Evolutionary conservation across 179 eudicot genomes (phyloP).

Genomic region (Dionaea muscipula): DNA sequence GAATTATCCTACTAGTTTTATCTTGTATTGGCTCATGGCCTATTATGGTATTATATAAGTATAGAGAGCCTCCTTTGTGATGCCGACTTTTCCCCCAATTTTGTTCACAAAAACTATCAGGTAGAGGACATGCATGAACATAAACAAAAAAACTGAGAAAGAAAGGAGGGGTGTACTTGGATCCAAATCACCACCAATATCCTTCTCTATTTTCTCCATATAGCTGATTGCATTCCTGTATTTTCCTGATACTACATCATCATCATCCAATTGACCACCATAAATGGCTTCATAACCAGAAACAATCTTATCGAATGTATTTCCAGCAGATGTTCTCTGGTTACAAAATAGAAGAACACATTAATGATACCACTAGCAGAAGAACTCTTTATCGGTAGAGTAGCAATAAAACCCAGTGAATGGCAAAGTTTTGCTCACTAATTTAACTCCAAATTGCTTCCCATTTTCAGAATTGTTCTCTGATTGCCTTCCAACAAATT

Average conservation of each 20-base stretch:
- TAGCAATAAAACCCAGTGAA: not conserved
- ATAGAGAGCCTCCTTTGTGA: no score
- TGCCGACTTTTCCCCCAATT: no score
- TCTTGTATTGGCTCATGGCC: no score
- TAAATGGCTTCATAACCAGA: slow-evolving; percentile 59
- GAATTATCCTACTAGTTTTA: no score
- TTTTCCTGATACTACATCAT: slow-evolving; percentile 51
- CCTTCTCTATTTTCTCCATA: slow-evolving; percentile 65
- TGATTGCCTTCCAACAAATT: slow-evolving; percentile 25
- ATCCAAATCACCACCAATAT: slow-evolving; percentile 29
- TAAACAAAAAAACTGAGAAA: not conserved
- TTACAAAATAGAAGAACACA: not conserved
- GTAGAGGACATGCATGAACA: not conserved
- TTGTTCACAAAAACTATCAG: no score
- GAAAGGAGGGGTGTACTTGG: slow-evolving; percentile 34
- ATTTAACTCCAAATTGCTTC: slow-evolving; percentile 20
- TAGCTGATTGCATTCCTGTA: slow-evolving; percentile 48
- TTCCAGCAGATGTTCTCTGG: slow-evolving; percentile 54
- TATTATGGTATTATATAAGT: no score
- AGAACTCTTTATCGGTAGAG: not conserved
- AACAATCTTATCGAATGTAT: slow-evolving; percentile 56
- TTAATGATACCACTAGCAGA: not conserved
- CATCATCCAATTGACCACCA: slow-evolving; percentile 69
- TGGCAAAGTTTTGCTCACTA: slow-evolving; percentile 17
- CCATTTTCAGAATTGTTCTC: slow-evolving; percentile 22